Conservation (phyloP, 768 basidiomycete genomes). For the Serendipita sp. region DNA sequence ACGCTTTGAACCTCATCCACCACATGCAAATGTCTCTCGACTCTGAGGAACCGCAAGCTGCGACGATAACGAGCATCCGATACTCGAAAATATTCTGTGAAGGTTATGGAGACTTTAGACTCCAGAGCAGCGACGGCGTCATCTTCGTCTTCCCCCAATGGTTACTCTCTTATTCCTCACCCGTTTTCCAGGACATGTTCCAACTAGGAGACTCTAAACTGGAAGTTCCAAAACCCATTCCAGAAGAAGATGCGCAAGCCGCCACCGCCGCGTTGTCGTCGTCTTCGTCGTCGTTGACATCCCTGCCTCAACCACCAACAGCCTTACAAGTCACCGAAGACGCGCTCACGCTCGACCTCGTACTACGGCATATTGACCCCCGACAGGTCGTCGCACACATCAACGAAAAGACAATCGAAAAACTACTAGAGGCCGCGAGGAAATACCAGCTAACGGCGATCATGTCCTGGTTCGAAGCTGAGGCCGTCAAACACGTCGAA, state of each 20-base stretch:
- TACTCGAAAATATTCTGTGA: neutral
- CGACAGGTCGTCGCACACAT: neutral
- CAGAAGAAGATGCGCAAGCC: neutral
- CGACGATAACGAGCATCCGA: neutral
- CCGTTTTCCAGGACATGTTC: constrained; percentile 1
- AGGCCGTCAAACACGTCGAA: neutral
- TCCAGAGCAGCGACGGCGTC: neutral
- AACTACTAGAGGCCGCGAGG: neutral
- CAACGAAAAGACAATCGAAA: neutral
- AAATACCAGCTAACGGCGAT: neutral
- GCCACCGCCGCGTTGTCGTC: too few species aligned
- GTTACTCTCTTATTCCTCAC: neutral
- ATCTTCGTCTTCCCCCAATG: neutral
- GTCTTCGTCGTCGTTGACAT: too few species aligned
- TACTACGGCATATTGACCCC: constrained; percentile 2
- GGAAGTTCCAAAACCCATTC: neutral
- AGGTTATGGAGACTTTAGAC: neutral
- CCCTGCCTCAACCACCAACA: too few species aligned
- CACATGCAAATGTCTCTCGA: too few species aligned
- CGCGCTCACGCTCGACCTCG: neutral
- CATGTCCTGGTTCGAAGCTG: neutral
- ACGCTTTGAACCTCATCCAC: too few species aligned
- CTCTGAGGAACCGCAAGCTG: too few species aligned
- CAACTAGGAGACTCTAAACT: neutral
- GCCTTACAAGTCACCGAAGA: neutral